These are phyloP conservation scores for Haplosporangium gracile DNA, from an alignment of 192 early-diverging fungal species.

Conservation along the genomic window DNA sequence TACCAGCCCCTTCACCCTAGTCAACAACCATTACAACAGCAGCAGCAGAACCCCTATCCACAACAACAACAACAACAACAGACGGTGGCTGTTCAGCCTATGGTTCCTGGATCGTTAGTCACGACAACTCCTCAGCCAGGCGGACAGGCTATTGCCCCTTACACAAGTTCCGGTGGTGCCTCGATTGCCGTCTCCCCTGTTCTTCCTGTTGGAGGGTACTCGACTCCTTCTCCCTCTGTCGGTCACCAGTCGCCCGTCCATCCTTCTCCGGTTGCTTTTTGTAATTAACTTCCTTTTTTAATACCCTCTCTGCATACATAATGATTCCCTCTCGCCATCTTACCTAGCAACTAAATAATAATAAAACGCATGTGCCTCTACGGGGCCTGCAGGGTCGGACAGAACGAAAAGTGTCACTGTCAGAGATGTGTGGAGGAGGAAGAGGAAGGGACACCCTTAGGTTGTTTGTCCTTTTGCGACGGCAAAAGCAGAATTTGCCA, in stretches of 20 bases:
- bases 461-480: no score
- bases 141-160: constrained; percentile 25
- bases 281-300: neutral
- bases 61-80: constrained; percentile 22
- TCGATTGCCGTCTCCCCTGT: constrained; percentile 41
- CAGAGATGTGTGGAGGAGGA: no score
- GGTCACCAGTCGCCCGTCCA: neutral
- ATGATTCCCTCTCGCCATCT: neutral
- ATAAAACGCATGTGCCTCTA: neutral
- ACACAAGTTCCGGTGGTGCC: constrained; percentile 22
- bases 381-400: no score
- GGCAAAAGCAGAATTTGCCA: no score
- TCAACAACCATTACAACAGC: constrained; percentile 2
- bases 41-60: neutral
- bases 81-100: neutral
- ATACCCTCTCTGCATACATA: neutral
- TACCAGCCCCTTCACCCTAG: constrained; percentile 1
- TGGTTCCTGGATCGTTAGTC: constrained; percentile 24
- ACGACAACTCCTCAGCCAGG: constrained; percentile 35
- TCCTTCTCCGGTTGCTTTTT: neutral
- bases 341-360: neutral
- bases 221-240: neutral
- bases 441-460: no score
- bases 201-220: constrained; percentile 21
- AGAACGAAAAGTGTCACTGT: no score